A percentile compares a stretch with the other conserved stretches of the same genome.
These are phyloP conservation scores for Scleroderma citrinum DNA, from an alignment of 768 basidiomycete genomes.

Conservation along the genomic window DNA sequence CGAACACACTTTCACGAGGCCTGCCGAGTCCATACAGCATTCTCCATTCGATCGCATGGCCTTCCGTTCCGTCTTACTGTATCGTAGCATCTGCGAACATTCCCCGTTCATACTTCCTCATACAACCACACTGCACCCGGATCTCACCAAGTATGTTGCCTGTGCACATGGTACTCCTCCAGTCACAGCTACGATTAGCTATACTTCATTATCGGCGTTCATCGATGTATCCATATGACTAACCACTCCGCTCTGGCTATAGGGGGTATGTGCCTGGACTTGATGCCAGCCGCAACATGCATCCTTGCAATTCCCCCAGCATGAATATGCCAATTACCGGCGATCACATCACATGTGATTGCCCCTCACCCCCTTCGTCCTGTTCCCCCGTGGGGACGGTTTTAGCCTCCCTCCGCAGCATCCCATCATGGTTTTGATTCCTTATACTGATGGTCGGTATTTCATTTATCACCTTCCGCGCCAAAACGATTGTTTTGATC, in stretches of 20 bases:
- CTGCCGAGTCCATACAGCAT: no score
- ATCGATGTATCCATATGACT: background rate
- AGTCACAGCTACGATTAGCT: background rate
- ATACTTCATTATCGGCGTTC: background rate
- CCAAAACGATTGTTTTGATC: background rate
- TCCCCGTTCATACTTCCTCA: background rate
- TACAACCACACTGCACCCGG: background rate
- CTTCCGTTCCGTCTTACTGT: background rate
- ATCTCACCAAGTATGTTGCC: background rate
- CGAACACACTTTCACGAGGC: background rate
- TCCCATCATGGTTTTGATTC: no score
- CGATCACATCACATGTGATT: background rate
- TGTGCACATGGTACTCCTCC: background rate
- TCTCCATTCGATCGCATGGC: slow-evolving; percentile 1
- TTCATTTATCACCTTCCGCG: slow-evolving; percentile 1
- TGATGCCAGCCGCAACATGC: no score
- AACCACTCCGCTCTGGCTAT: background rate
- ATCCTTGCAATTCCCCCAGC: background rate
- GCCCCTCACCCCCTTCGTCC: background rate
- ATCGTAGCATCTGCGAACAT: background rate
- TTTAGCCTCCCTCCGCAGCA: background rate
- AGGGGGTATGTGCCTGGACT: background rate
- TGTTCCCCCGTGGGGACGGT: background rate
- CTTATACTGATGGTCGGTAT: background rate
- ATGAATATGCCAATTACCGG: background rate